These are phyloP conservation scores for Candida incommunis DNA, from an alignment of 805 yeast genomes.

Conservation along the genomic window DNA sequence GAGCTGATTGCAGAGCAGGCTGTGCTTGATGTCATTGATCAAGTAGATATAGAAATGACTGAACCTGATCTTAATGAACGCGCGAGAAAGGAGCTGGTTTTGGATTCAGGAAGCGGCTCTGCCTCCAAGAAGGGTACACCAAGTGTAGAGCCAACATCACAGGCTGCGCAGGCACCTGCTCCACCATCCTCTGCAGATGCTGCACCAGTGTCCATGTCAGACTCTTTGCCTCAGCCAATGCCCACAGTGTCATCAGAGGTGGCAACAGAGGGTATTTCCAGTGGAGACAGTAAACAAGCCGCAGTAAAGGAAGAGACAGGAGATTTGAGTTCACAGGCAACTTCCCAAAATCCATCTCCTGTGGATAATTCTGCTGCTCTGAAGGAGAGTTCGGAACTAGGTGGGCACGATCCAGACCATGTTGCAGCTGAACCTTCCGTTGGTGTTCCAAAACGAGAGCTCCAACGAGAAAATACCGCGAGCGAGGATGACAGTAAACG, in stretches of 20 bases:
- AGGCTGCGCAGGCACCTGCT: neutral
- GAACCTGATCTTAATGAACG: slow-evolving; percentile 3
- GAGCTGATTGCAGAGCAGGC: slow-evolving; percentile 69
- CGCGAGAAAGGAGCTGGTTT: neutral
- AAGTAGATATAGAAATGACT: slow-evolving; percentile 37
- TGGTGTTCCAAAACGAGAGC: too few species aligned
- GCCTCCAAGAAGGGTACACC: neutral
- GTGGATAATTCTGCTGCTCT: too few species aligned
- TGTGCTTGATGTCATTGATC: slow-evolving; percentile 74
- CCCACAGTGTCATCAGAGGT: neutral
- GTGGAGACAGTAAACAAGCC: neutral
- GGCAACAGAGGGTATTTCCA: neutral
- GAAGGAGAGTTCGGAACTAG: too few species aligned
- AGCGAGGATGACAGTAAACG: too few species aligned
- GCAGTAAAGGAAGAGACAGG: neutral
- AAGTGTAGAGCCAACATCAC: too few species aligned
- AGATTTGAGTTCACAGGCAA: too few species aligned
- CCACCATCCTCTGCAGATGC: too few species aligned
- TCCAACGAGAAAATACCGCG: too few species aligned
- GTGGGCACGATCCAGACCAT: too few species aligned
- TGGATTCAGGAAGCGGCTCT: neutral
- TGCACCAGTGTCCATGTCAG: too few species aligned
- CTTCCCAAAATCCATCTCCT: too few species aligned
- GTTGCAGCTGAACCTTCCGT: too few species aligned
- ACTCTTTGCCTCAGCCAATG: neutral